Conservation (phyloP, 176 grass and related monocot species). For the Eremochloa ophiuroides region DNA sequence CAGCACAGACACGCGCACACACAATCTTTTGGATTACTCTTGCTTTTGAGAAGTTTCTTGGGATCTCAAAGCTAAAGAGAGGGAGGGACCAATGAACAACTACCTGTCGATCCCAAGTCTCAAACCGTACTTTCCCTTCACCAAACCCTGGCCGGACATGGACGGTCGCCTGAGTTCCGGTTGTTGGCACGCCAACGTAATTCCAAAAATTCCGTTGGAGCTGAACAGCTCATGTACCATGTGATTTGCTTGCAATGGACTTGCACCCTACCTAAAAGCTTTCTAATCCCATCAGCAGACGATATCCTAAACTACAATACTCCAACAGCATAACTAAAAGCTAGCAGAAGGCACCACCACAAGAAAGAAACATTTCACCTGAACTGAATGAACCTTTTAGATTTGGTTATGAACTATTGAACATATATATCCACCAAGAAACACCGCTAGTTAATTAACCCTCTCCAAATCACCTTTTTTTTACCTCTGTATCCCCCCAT, state of each 20-base stretch:
- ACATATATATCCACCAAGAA: not conserved
- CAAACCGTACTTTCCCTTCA: not conserved
- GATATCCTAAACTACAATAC: not conserved
- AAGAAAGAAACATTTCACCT: not conserved
- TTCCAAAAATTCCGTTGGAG: constrained; percentile 6
- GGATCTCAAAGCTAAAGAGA: not conserved
- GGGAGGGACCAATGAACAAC: constrained; percentile 18
- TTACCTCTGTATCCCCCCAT: constrained; percentile 11
- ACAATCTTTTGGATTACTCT: not conserved
- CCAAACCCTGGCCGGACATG: not conserved
- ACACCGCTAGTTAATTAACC: not conserved
- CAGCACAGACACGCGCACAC: not conserved
- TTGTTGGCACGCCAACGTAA: constrained; percentile 31
- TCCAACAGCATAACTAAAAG: not conserved
- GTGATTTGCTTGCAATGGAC: constrained; percentile 16
- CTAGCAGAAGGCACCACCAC: not conserved
- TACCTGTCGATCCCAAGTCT: not conserved
- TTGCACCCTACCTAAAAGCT: constrained; percentile 10
- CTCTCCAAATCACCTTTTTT: constrained; percentile 23
- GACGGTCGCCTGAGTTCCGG: not conserved
- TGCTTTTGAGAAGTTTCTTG: not conserved
- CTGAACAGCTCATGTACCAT: not conserved
- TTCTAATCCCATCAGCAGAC: not conserved
- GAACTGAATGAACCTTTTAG: not conserved
- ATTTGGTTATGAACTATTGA: constrained; percentile 11